phyloP scores from a whole-genome alignment of 768 basidiomycete genomes.

The Auricularia sp. region DNA sequence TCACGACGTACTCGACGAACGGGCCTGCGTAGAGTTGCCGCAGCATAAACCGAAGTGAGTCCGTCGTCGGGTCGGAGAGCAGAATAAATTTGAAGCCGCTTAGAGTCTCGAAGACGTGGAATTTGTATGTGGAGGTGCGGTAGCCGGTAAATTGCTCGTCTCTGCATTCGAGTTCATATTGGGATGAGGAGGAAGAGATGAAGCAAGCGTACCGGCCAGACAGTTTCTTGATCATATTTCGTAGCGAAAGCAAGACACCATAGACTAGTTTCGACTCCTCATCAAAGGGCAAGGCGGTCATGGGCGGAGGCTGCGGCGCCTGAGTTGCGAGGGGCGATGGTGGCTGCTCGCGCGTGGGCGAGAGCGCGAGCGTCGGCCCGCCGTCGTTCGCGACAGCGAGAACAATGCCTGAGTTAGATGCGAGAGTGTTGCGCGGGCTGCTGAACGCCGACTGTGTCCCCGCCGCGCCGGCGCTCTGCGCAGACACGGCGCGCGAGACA shows the following conservation, averaged over 20 bases:
- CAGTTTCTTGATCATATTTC: conserved; percentile 93
- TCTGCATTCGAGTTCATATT: conserved; percentile 28
- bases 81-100: conserved; percentile 95
- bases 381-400: conserved; percentile 39
- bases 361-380: conserved; percentile 24
- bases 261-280: conserved; percentile 97
- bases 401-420: conserved; percentile 54
- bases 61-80: conserved; percentile 76
- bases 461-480: conserved; percentile 19
- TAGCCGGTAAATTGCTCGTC: conserved; percentile 89
- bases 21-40: conserved; percentile 90
- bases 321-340: conserved; percentile 26
- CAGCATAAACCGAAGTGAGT: conserved; percentile 71
- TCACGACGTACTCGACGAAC: conserved; percentile 87
- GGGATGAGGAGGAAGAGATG: neutral
- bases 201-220: conserved; percentile 55
- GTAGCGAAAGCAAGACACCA: conserved; percentile 81
- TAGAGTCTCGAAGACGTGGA: conserved; percentile 85
- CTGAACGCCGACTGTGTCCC: conserved; percentile 30
- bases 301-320: conserved; percentile 24
- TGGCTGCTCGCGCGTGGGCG: conserved; percentile 23
- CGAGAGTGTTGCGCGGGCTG: conserved; percentile 58
- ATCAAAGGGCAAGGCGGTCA: conserved; percentile 74
- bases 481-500: conserved; percentile 60
- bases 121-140: conserved; percentile 82